A percentile compares a stretch with the other conserved stretches of the same genome.
Conservation (phyloP, 495 filamentous ascomycete genomes). For the Neurospora sp. region DNA sequence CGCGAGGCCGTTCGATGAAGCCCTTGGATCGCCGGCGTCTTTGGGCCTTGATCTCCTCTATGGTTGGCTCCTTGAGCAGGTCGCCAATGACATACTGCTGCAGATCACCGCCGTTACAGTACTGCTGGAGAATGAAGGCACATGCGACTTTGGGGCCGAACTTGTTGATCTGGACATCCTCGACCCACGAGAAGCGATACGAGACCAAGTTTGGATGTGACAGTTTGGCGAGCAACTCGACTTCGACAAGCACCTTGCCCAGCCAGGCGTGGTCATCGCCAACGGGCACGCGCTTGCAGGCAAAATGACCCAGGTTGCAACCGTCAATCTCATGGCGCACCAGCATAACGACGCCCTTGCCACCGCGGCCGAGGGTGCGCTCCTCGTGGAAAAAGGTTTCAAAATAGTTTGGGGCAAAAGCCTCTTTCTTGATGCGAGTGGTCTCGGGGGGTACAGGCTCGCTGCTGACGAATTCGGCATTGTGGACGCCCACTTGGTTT, state of each 20-base stretch:
- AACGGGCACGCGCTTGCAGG: constrained; percentile 93
- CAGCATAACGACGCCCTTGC: constrained; percentile 87
- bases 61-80: constrained; percentile 49
- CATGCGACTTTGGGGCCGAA: constrained; percentile 92
- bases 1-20: constrained; percentile 28
- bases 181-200: constrained; percentile 94
- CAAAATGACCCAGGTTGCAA: constrained; percentile 77
- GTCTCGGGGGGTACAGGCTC: constrained; percentile 38
- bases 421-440: constrained; percentile 64
- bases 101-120: constrained; percentile 91
- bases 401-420: constrained; percentile 89
- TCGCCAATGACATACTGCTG: constrained; percentile 72
- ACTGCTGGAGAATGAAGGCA: constrained; percentile 94
- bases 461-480: constrained; percentile 46
- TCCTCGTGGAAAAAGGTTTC: constrained; percentile 85
- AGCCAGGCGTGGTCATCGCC: constrained; percentile 93
- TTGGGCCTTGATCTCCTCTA: constrained; percentile 78
- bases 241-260: constrained; percentile 84
- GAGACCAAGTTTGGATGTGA: constrained; percentile 94
- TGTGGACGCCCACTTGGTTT: constrained; percentile 13
- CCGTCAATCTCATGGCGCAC: constrained; percentile 86
- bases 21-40: constrained; percentile 67
- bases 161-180: constrained; percentile 68
- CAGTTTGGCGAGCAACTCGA: constrained; percentile 81
- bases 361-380: constrained; percentile 73